A percentile compares a stretch with the other conserved stretches of the same genome.
Evolutionary conservation across 2,329 filamentous ascomycete species (phyloP).

Genomic region (Ophiostoma triangulosporum): DNA sequence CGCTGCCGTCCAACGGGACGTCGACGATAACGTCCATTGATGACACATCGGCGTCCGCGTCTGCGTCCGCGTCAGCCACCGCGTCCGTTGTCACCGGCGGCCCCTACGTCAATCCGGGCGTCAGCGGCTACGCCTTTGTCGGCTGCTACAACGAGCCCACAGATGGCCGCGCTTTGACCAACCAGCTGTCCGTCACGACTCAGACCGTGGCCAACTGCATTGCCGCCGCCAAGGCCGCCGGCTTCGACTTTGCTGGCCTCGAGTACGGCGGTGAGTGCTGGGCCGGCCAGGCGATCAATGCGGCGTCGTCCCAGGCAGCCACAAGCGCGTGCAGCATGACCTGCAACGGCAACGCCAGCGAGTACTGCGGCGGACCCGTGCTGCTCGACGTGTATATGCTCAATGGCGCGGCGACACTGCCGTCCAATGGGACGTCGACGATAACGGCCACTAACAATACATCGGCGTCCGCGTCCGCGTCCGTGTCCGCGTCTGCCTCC

Average conservation of each 20-base stretch:
- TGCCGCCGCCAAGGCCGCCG: background rate
- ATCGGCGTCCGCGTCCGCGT: background rate
- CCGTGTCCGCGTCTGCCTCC: background rate
- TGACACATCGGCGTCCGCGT: background rate
- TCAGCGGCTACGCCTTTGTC: conserved; percentile 18
- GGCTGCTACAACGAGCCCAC: conserved; percentile 23
- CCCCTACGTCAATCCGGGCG: conserved; percentile 23
- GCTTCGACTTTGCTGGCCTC: conserved; percentile 31
- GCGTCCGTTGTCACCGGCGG: conserved; percentile 12
- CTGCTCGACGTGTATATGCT: conserved; percentile 13
- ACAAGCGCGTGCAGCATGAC: conserved; percentile 19
- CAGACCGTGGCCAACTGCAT: conserved; percentile 15
- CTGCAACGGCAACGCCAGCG: conserved; percentile 15
- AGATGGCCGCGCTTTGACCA: conserved; percentile 12
- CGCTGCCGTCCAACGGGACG: background rate
- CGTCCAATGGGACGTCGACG: background rate
- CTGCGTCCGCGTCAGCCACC: background rate
- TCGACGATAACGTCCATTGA: background rate
- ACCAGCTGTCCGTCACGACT: conserved; percentile 6
- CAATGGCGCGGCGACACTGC: conserved; percentile 1
- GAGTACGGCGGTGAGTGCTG: conserved; percentile 34
- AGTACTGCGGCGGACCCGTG: conserved; percentile 13
- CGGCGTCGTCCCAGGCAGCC: conserved; percentile 13
- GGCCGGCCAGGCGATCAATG: conserved; percentile 13
- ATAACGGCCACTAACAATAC: background rate